Evolutionary conservation across 305 asterid species (phyloP).

Genomic region (Solanum hybrid): DNA sequence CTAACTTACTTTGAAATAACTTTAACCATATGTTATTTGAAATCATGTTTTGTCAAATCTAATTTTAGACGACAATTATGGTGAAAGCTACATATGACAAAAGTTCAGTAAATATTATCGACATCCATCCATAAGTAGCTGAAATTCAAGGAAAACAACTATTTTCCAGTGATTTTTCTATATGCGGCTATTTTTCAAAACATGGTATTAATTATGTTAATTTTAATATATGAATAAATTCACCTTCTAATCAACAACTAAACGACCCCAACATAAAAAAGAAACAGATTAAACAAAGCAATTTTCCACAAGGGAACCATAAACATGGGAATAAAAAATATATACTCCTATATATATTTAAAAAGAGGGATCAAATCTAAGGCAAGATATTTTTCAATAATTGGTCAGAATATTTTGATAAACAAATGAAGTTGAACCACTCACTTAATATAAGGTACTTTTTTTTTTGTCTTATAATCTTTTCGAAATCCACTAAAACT

Average conservation of each 20-base stretch:
- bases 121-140: not conserved
- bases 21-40: not conserved
- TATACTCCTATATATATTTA: too few relatives aligned
- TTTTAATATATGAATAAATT: not conserved
- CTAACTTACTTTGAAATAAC: not conserved
- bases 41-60: not conserved
- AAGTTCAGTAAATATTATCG: not conserved
- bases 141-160: not conserved
- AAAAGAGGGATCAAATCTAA: not conserved
- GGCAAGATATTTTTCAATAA: not conserved
- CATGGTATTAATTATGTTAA: not conserved
- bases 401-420: not conserved
- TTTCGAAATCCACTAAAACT: not conserved
- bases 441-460: not conserved
- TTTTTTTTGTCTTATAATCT: not conserved
- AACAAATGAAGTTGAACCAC: conserved; percentile 4
- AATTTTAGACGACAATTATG: not conserved
- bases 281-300: not conserved
- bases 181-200: not conserved
- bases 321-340: not conserved
- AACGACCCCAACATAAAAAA: not conserved
- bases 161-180: not conserved
- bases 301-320: not conserved
- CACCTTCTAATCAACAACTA: not conserved
- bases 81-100: not conserved